Base-by-base conservation (phyloP, 805 yeast genomes). In the Cyberlindnera suaveolens region DNA sequence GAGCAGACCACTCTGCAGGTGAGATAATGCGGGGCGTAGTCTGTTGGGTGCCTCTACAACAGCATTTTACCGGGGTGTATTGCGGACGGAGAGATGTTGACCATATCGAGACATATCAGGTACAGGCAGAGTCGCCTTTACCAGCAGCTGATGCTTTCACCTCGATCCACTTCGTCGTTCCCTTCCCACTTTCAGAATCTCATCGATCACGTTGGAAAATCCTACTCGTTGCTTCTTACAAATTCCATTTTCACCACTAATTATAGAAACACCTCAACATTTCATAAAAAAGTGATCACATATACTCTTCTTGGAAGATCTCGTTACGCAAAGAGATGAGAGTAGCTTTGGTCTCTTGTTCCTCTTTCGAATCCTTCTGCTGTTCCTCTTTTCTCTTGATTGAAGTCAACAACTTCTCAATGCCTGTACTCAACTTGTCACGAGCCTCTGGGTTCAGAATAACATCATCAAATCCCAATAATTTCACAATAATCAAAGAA, bases 331-430 rank as follows among this genome's bases (percentile, higher is more conserved):
- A 41, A 31, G 44, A 50, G 31, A 55, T 40, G 41, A 58, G 42
- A 5, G 49, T 53, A 4, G 50, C 36, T 42, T 58, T 58, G 3
- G 56, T 58, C 43, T 58, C 61, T 34, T 53, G 59, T 27, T 58
- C 62, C 36, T 58, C 62, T 36, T 57, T 58, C 7, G 60, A 46
- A 35, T 57, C 61, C 38, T 55, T 58, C 36, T 53, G 56, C 35
- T 47, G 52, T 11, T 58, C 61, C 45, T 58, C 62, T 31, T 50
- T 56, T 45, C 51, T 58, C 45, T 55, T 56, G 33, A 58, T 58
- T n/a, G 45, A 36, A 17, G 48, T 47, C 43, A 58, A 41, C 16
- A 58, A 29, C 45, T 55, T 58, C 42, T 58, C 62, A 41, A 58
- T 58, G 8, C 59, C 61, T 13, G 46, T 45, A 43, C 51, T 49